These are phyloP conservation scores for Xylaria sp. DNA, from an alignment of 2,329 filamentous ascomycete genomes.

Conservation along the genomic window DNA sequence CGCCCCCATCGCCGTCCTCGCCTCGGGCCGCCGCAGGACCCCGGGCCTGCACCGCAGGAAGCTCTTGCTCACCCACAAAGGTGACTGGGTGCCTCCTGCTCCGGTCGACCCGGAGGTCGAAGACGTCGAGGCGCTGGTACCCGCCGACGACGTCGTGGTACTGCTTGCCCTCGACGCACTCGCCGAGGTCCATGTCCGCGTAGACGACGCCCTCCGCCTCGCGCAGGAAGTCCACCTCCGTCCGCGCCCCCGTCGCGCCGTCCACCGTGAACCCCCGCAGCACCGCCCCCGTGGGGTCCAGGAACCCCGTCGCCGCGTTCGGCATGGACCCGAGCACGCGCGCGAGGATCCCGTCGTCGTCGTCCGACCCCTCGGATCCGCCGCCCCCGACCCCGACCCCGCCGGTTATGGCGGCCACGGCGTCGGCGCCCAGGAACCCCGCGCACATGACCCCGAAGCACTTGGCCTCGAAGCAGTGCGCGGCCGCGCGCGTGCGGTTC, in stretches of 20 bases:
- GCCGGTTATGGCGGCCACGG: conserved; percentile 39
- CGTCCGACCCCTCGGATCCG: too few relatives aligned
- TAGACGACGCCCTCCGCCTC: conserved; percentile 53
- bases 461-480: conserved; percentile 62
- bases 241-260: conserved; percentile 20
- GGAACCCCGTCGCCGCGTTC: conserved; percentile 51
- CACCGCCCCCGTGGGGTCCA: conserved; percentile 52
- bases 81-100: conserved; percentile 28
- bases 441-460: conserved; percentile 57
- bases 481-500: conserved; percentile 54
- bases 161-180: conserved; percentile 58
- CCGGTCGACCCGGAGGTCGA: conserved; percentile 52
- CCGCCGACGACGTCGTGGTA: conserved; percentile 60
- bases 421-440: conserved; percentile 44
- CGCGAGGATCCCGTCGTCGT: too few relatives aligned
- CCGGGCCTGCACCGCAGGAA: neutral
- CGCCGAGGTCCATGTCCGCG: conserved; percentile 51
- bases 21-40: neutral
- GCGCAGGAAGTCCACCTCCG: conserved; percentile 44
- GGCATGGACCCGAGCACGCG: conserved; percentile 42
- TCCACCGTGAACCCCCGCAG: conserved; percentile 43
- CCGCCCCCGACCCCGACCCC: too few relatives aligned
- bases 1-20: neutral
- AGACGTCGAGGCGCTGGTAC: conserved; percentile 58
- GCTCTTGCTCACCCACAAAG: neutral